Base-by-base conservation (phyloP, 192 early-diverging fungal genomes). In the Linnemannia zychae region DNA sequence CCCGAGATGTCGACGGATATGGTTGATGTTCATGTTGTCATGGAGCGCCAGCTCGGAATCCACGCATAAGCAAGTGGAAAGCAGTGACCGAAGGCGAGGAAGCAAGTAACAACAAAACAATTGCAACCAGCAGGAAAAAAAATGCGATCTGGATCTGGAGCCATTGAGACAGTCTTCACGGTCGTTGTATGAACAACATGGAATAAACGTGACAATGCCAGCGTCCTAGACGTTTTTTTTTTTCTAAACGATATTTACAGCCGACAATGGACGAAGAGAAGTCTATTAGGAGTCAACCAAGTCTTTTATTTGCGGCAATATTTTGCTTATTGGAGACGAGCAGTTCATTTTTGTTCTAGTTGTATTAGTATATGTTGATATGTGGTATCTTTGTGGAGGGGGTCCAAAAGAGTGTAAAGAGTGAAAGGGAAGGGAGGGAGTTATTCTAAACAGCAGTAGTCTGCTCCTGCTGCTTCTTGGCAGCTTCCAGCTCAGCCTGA, bases 11-110 rank as follows among this genome's bases (percentile, higher is more conserved):
- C 92, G 24, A 92, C 92, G 12, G 89, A 90, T 36, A 84, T 90
- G 80, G 75, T 93, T 50, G 94, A 96, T 86, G 77, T 94, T 13
- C 95, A 96, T 77, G 69, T 88, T 36, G 84, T 91, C 48, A 93
- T 95, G 90, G 94, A 94, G 88, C 90, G 90, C 69, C 87, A 90
- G 81, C 81, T 95, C 16, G 89, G 90, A 20, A 49, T 95, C 57
- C 72, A 78, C 48, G 70, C 88, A 71, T 89, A 88, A 88, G 63
- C 33, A 7, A 57, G 22, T 24, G 52, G 11, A 24, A 5, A 57
- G n/a, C 22, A 57, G 52, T 28, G n/a, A 57, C 1, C 17, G 15
- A 50, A 15, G 15, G 20, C 12, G 15, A 50, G 52, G n/a, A 57
- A 57, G n/a, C n/a, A n/a, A n/a, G n/a, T n/a, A 57, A 57, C 52